Base-by-base conservation (phyloP, 495 filamentous ascomycete genomes). In the Penicillium angulare region DNA sequence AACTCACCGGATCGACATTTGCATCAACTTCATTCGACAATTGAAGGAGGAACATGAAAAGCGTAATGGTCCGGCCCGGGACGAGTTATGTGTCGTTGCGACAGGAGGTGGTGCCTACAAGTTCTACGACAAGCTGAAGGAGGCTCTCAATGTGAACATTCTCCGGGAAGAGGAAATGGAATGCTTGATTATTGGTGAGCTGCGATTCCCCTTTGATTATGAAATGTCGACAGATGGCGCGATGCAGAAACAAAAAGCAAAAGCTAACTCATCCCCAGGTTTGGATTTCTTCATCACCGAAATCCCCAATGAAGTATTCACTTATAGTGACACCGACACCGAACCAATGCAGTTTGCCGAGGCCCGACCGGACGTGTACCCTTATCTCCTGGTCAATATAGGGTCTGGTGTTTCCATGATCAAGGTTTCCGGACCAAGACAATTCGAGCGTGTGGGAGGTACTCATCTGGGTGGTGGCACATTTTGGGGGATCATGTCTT, bases 371-470 rank as follows among this genome's bases (percentile, higher is more conserved):
- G 82, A 92, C 54, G 87, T 95, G 35, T 98, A 98, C 66, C 93
- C 93, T 0, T 98, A 98, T 63, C 83, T 98, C 17, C 84, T 98
- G 26, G 93, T 98, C 47, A 98, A 98, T 71, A 98, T 98, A 57
- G 93, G 93, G n/a, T 97, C 92, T 23, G 93, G 93, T 23, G 93
- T 98, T 9, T 90, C 86, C n/a, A 97, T 98, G 81, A 87, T 98
- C 67, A 98, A 97, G 65, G 93, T 98, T 5, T 92, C 88, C 1
- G 92, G 91, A 0, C 91, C 91, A 16, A 81, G 83, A 22, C 76
- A 88, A 48, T 97, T 86, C 67, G 74, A 92, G 62, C 88, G 93
- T 58, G 90, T 98, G 20, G 93, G 95, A 17, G 93, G 93, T 26
- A 97, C 92, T 4, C 95, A 92, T 17, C 80, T 98, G 3, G 93